phyloP scores from a whole-genome alignment of 805 yeast species.

The Ogataea sp. region DNA sequence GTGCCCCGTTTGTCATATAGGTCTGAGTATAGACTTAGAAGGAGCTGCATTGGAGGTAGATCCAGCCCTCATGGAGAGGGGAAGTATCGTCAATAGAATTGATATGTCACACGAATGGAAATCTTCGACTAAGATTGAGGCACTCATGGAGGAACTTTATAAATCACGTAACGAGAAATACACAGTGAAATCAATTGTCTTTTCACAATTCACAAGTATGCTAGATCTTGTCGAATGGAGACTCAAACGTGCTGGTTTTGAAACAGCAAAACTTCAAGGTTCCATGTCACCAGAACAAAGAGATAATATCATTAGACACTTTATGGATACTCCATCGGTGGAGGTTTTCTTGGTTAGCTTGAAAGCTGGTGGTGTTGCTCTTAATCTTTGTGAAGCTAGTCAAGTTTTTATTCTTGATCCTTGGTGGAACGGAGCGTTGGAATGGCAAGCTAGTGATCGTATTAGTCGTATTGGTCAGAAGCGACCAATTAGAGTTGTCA shows the following conservation, averaged over 20 bases:
- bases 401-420: slow-evolving; percentile 95
- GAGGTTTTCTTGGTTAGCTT: slow-evolving; percentile 92
- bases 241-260: slow-evolving; percentile 86
- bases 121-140: slow-evolving; percentile 95
- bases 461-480: slow-evolving; percentile 96
- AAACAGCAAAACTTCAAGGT: slow-evolving; percentile 91
- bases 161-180: slow-evolving; percentile 76
- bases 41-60: slow-evolving; percentile 79
- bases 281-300: slow-evolving; percentile 96
- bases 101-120: slow-evolving; percentile 85
- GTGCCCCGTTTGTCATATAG: slow-evolving; percentile 96
- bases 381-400: slow-evolving; percentile 93
- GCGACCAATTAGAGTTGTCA: slow-evolving; percentile 86
- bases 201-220: slow-evolving; percentile 97
- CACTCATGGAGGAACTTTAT: slow-evolving; percentile 87
- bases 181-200: slow-evolving; percentile 92
- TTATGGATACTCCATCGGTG: slow-evolving; percentile 86
- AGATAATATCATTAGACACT: slow-evolving; percentile 82
- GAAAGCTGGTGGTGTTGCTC: slow-evolving; percentile 98
- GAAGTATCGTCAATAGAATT: slow-evolving; percentile 79
- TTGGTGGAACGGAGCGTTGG: slow-evolving; percentile 99
- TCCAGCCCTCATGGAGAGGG: slow-evolving; percentile 46
- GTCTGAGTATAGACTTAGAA: slow-evolving; percentile 79
- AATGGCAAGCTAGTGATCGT: slow-evolving; percentile 97
- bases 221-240: slow-evolving; percentile 95